A percentile compares a stretch with the other conserved stretches of the same genome.
phyloP scores from a whole-genome alignment of 306 rosid genomes.

The Astragalus glycyphyllos region DNA sequence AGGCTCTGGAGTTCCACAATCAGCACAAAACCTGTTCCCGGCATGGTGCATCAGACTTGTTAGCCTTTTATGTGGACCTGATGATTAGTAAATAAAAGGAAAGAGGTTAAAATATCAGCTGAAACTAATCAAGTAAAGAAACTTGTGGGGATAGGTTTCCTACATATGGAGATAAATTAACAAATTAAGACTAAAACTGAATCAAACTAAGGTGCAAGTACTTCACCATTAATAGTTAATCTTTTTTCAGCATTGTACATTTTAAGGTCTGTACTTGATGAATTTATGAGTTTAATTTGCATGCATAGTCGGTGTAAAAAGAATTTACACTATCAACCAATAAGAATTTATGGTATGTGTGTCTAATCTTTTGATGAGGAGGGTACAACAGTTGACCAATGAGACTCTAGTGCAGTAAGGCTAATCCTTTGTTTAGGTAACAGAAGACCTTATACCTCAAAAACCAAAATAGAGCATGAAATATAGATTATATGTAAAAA shows the following conservation, averaged over 20 bases:
- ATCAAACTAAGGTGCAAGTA: not conserved
- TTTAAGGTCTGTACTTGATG: not conserved
- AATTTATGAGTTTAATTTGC: not conserved
- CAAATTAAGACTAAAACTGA: conserved; percentile 1
- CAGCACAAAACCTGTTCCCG: conserved; percentile 77
- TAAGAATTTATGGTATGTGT: too few relatives aligned
- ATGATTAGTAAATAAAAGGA: conserved; percentile 39
- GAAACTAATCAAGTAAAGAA: conserved; percentile 8
- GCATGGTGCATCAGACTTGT: conserved; percentile 57
- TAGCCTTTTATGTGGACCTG: conserved; percentile 74
- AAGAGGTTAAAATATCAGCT: conserved; percentile 1
- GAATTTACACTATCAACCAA: too few relatives aligned
- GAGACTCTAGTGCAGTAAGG: not conserved
- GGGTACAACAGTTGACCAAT: too few relatives aligned
- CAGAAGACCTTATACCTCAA: not conserved
- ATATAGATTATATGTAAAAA: not conserved
- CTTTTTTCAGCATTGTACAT: conserved; percentile 7
- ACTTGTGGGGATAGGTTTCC: not conserved
- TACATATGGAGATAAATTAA: not conserved
- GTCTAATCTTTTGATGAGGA: too few relatives aligned
- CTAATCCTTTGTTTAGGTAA: not conserved
- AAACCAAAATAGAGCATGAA: not conserved
- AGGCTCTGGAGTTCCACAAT: conserved; percentile 91
- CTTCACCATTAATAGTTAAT: not conserved
- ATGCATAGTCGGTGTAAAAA: too few relatives aligned